Evolutionary conservation across 495 filamentous ascomycete species (phyloP).

Genomic region (Penicillium crystallinum): DNA sequence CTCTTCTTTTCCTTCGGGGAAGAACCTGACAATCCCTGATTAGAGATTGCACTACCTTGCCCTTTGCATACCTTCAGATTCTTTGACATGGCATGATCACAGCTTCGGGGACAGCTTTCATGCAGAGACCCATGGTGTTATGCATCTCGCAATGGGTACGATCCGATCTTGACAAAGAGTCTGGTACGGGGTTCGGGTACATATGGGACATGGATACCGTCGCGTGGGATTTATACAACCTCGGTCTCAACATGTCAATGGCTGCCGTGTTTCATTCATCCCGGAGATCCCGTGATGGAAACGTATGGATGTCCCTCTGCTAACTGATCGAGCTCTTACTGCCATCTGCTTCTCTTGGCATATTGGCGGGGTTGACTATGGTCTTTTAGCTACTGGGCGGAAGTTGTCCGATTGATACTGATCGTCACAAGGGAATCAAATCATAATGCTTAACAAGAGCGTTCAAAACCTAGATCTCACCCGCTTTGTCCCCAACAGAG

Average conservation of each 20-base stretch:
- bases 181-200: neutral
- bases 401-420: constrained; percentile 1
- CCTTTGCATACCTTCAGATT: neutral
- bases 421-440: constrained; percentile 4
- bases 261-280: neutral
- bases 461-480: neutral
- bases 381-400: too few relatives aligned
- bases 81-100: too few relatives aligned
- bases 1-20: neutral
- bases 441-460: neutral
- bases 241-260: neutral
- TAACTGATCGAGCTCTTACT: too few relatives aligned
- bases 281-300: too few relatives aligned
- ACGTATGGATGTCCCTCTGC: too few relatives aligned
- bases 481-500: neutral
- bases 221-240: neutral
- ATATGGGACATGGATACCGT: neutral
- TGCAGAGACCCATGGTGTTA: neutral
- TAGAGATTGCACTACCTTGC: neutral
- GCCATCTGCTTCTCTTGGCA: too few relatives aligned
- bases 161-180: neutral
- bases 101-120: neutral
- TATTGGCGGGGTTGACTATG: too few relatives aligned
- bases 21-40: neutral
- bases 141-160: neutral